Conservation (phyloP, 352 stramenopile species). For the Phytopythium chamaehyphon region DNA sequence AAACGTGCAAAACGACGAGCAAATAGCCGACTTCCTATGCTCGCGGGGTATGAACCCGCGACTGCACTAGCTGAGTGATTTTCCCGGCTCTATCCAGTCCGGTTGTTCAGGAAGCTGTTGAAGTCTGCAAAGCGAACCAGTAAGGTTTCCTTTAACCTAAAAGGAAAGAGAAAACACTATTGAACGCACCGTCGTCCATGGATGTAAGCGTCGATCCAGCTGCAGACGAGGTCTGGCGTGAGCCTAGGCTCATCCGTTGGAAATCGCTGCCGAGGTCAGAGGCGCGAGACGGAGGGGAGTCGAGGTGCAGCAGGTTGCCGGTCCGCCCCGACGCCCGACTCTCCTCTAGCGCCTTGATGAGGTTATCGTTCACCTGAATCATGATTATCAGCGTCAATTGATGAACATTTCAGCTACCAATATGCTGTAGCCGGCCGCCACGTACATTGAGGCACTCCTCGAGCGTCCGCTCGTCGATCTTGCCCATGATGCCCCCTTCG, state of each 20-base stretch:
- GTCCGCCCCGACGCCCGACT: conserved; percentile 23
- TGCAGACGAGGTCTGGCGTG: conserved; percentile 4
- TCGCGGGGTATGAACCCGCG: neutral
- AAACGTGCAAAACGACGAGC: neutral
- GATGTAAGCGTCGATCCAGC: conserved; percentile 26
- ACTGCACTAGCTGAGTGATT: neutral
- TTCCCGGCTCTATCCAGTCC: conserved; percentile 9
- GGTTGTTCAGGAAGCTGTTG: conserved; percentile 40
- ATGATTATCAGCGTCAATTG: too few species aligned
- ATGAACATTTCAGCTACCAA: too few species aligned
- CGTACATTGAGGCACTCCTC: conserved; percentile 81
- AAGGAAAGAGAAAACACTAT: neutral
- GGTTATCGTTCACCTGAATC: conserved; percentile 72
- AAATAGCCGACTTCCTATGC: neutral
- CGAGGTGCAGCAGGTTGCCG: conserved; percentile 55
- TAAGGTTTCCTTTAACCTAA: neutral
- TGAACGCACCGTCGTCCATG: conserved; percentile 38
- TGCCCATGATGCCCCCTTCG: conserved; percentile 79
- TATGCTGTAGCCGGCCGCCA: too few species aligned
- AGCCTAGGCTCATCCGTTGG: conserved; percentile 25
- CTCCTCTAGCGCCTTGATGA: conserved; percentile 78
- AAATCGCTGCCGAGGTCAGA: conserved; percentile 16
- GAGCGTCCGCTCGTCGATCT: conserved; percentile 76
- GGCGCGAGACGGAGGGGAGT: conserved; percentile 42
- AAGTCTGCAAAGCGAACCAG: conserved; percentile 27